Base-by-base conservation (phyloP, 306 rosid genomes). In the Inga oerstediana region DNA sequence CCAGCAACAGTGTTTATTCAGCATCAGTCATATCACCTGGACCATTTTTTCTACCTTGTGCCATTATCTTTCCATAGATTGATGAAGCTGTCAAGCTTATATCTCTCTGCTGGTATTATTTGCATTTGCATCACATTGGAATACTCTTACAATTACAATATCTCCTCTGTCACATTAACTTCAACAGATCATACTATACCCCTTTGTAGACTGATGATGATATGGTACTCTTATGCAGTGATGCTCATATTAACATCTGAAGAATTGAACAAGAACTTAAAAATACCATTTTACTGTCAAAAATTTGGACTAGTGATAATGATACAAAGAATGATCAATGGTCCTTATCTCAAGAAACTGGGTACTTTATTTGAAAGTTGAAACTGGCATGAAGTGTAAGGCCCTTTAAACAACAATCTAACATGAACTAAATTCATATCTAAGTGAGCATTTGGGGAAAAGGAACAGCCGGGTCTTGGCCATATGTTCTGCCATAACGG, bases 71-170 rank as follows among this genome's bases (percentile, higher is more conserved):
- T 73, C 79, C 66, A 81, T 27, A n/a, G 69, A 34, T n/a, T 59
- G 37, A 44, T 9, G 72, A 80, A 59, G 49, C 61, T 32, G 59
- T 14, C 48, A 72, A 45, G 44, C 64, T 75, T 48, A 39, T 80
- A 48, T 58, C 34, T 73, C 52, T 69, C 45, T 30, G 67, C 43
- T 68, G 30, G 58, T 67, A 39, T 51, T 32, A 52, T 86, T 82
- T 82, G 66, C 82, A 83, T 83, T 74, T 59, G 35, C 66, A 46
- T 54, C 56, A 62, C 75, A 45, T 71, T 59, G 48, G 51, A 71
- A 72, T 54, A 61, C 79, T 22, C 56, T 58, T 69, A 75, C 44
- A 44, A 17, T 58, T n/a, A 65, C 46, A 61, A 71, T 70, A 85
- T 71, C 69, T 48, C 61, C 74, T 75, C 72, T 32, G 76, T 13